These are phyloP conservation scores for Coemansia sp. DNA, from an alignment of 192 early-diverging fungal genomes.

Conservation along the genomic window DNA sequence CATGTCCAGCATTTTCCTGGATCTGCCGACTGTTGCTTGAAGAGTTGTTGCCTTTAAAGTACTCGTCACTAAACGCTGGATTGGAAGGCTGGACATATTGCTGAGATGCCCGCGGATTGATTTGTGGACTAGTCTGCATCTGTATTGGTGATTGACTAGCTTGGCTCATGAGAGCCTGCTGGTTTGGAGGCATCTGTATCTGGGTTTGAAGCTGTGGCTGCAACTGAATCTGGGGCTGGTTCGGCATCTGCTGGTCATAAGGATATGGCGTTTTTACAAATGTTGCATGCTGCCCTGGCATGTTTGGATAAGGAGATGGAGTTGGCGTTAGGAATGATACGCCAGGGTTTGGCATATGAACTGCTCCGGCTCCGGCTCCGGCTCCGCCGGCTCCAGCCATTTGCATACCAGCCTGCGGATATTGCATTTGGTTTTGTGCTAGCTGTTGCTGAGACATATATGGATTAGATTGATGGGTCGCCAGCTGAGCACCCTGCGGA, in stretches of 20 bases:
- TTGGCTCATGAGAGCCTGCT: not conserved
- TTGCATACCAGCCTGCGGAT: not conserved
- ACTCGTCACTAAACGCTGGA: conserved; percentile 27
- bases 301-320: conserved; percentile 25
- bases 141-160: not conserved
- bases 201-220: conserved; percentile 6
- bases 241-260: conserved; percentile 1
- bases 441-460: not conserved
- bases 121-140: not conserved
- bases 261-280: conserved; percentile 42
- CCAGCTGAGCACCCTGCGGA: not conserved
- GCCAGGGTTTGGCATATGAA: conserved; percentile 7
- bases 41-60: conserved; percentile 14
- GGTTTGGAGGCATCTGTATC: not conserved
- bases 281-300: conserved; percentile 8
- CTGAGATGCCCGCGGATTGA: not conserved
- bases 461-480: too few relatives aligned
- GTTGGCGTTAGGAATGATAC: conserved; percentile 20
- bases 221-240: conserved; percentile 6
- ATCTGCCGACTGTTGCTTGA: conserved; percentile 9
- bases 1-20: not conserved
- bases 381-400: conserved; percentile 3
- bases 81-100: conserved; percentile 1
- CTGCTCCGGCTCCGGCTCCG: not conserved
- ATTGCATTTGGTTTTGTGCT: conserved; percentile 6